Conservation (phyloP, 2,329 filamentous ascomycete genomes). For the Fusarium nanum region DNA sequence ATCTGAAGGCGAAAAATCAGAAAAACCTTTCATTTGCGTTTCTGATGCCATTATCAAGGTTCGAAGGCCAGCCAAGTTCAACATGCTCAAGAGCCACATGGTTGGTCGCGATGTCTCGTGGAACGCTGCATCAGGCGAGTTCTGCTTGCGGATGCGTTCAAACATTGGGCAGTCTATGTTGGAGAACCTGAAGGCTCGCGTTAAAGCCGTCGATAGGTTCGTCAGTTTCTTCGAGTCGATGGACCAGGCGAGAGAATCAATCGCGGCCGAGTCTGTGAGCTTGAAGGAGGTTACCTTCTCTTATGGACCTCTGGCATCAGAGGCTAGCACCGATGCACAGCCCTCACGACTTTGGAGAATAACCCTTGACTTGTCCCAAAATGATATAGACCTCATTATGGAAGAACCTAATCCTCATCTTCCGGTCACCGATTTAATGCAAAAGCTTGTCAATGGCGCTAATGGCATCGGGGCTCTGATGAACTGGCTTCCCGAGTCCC, state of each 20-base stretch:
- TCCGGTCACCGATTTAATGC: slow-evolving; percentile 69
- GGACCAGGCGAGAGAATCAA: slow-evolving; percentile 63
- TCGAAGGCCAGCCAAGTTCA: slow-evolving; percentile 64
- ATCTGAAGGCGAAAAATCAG: slow-evolving; percentile 13
- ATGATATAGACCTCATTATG: slow-evolving; percentile 68
- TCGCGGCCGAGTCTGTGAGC: slow-evolving; percentile 69
- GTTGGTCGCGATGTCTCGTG: slow-evolving; percentile 72
- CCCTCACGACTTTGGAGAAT: slow-evolving; percentile 60
- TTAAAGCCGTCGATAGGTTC: slow-evolving; percentile 76
- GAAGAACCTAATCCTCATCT: slow-evolving; percentile 75
- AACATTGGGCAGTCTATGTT: slow-evolving; percentile 70
- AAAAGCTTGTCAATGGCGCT: slow-evolving; percentile 66
- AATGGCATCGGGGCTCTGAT: slow-evolving; percentile 65
- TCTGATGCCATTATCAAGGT: slow-evolving; percentile 68
- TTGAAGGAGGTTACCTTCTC: slow-evolving; percentile 74
- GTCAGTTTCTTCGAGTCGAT: slow-evolving; percentile 77
- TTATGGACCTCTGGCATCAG: slow-evolving; percentile 62
- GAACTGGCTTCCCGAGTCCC: slow-evolving; percentile 67
- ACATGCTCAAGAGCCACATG: slow-evolving; percentile 64
- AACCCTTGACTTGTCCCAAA: slow-evolving; percentile 66
- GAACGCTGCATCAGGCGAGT: slow-evolving; percentile 67
- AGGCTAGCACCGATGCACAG: slow-evolving; percentile 4
- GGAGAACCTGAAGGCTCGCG: slow-evolving; percentile 66
- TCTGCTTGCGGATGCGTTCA: slow-evolving; percentile 70
- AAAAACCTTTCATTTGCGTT: slow-evolving; percentile 52